phyloP scores from a whole-genome alignment of 2,329 filamentous ascomycete species.

The Trichoderma citrinoviride region DNA sequence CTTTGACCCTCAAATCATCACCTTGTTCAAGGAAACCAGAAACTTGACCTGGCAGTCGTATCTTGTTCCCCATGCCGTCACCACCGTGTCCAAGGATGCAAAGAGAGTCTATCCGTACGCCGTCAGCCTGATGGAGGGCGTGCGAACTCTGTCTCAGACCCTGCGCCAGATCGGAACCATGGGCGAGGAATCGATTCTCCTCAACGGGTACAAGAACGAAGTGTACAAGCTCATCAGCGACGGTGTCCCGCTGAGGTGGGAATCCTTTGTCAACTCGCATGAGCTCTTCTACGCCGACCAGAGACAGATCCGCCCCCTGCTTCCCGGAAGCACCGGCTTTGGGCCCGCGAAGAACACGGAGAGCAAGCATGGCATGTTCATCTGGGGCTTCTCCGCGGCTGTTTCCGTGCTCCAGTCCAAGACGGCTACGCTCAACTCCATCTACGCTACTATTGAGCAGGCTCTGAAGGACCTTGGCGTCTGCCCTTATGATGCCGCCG shows the following conservation, averaged over 20 bases:
- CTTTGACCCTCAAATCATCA: constrained; percentile 96
- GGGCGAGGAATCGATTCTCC: constrained; percentile 80
- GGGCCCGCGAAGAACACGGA: constrained; percentile 59
- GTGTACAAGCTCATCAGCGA: constrained; percentile 80
- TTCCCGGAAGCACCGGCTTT: constrained; percentile 41
- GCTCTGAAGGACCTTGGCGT: constrained; percentile 78
- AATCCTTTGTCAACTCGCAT: constrained; percentile 96
- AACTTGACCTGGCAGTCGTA: constrained; percentile 96
- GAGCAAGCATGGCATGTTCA: constrained; percentile 94
- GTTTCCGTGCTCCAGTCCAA: constrained; percentile 88
- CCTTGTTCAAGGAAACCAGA: constrained; percentile 96
- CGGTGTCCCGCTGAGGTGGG: constrained; percentile 89
- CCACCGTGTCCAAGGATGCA: constrained; percentile 96
- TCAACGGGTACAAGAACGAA: constrained; percentile 90
- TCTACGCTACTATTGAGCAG: constrained; percentile 78
- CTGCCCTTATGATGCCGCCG: constrained; percentile 76
- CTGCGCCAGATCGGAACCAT: constrained; percentile 79
- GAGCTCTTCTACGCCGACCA: constrained; percentile 68
- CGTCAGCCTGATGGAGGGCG: constrained; percentile 97
- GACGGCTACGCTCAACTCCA: constrained; percentile 72
- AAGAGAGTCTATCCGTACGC: constrained; percentile 97
- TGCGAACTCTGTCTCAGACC: constrained; percentile 89
- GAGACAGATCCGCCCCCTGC: constrained; percentile 45
- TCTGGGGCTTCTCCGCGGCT: constrained; percentile 84
- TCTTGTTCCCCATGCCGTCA: constrained; percentile 89